Base-by-base conservation (phyloP, 2,329 filamentous ascomycete species). In the Alternaria sp. region DNA sequence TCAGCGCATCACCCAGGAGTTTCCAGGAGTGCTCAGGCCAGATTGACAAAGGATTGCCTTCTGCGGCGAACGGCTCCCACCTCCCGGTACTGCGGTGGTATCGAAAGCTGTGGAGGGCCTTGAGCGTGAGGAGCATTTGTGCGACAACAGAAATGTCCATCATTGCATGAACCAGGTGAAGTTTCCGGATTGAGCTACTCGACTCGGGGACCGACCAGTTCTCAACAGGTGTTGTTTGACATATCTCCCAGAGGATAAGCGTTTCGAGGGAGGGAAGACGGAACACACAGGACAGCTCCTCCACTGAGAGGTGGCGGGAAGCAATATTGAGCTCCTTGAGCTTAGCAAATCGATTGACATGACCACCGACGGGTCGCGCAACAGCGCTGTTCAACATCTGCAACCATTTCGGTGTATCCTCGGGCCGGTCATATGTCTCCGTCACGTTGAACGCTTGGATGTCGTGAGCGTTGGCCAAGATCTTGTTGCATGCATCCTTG, bases 21-120 rank as follows among this genome's bases (percentile, higher is more conserved):
- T 28, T 17, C 60, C 58, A 63, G 6, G 60, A 63, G 44, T 57
- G 26, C 7, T 57, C 10, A 3, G 58, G 57, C 57, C 61, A 66
- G 11, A 19, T 21, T 12, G 51, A 44, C 9, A 49, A 17, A 19
- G 28, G 46, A 21, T 51, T 52, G 5, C 47, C 9, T 4, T 36
- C 47, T 3, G n/a, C 13, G 3, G 30, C 40, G 6, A 68, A 57
- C 1, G 66, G 66, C 12, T 63, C 54, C 60, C 57, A 66, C 7
- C 5, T 8, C 3, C 13, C 3, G 11, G 32, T 57, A 49, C 13
- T 32, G 23, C 36, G 54, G 2, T 30, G 1, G 32, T 46, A 64
- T 6, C 11, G 4, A 45, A 68, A 52, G 4, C 12, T 45, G n/a
- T 40, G 23, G 1, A 66, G 46, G 23, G 60, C 44, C n/a, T 59